phyloP scores from a whole-genome alignment of 2,329 filamentous ascomycete genomes.

The Trichophyton verrucosum region DNA sequence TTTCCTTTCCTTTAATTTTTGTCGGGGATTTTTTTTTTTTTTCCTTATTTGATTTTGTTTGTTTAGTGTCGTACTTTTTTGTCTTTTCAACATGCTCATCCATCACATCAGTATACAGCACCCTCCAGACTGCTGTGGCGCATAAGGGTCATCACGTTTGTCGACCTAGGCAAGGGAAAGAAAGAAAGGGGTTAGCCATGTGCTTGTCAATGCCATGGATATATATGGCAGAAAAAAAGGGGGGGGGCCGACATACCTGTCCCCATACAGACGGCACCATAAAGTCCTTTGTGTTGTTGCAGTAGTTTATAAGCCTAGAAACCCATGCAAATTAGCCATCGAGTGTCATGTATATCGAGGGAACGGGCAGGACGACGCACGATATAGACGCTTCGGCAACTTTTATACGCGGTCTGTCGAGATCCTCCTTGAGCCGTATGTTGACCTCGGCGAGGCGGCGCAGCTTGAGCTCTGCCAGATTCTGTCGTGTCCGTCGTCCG shows the following conservation, averaged over 20 bases:
- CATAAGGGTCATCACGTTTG: slow-evolving; percentile 95
- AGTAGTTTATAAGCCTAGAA: slow-evolving; percentile 86
- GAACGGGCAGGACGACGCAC: slow-evolving; percentile 37
- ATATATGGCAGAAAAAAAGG: background rate
- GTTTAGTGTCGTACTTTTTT: background rate
- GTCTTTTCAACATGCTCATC: background rate
- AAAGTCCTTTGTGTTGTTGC: slow-evolving; percentile 94
- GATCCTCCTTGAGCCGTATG: slow-evolving; percentile 85
- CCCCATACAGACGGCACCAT: slow-evolving; percentile 99
- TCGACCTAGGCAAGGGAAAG: slow-evolving; percentile 49
- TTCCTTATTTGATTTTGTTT: background rate
- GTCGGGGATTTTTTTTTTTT: background rate
- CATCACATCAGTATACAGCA: slow-evolving; percentile 91
- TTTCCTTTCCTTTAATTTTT: too few relatives aligned
- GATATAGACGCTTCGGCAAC: slow-evolving; percentile 86
- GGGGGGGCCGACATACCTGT: slow-evolving; percentile 37
- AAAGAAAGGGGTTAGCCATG: slow-evolving; percentile 9
- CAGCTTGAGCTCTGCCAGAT: slow-evolving; percentile 96
- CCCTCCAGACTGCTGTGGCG: slow-evolving; percentile 79
- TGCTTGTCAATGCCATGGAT: background rate
- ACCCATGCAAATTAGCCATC: background rate
- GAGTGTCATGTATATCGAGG: background rate
- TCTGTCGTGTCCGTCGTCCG: slow-evolving; percentile 88
- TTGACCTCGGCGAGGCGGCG: slow-evolving; percentile 93
- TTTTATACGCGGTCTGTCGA: slow-evolving; percentile 88